Percentiles rank a stretch among this genome's conserved stretches.
phyloP scores from a whole-genome alignment of 2,329 filamentous ascomycete species.

The Talaromyces verruculosus region DNA sequence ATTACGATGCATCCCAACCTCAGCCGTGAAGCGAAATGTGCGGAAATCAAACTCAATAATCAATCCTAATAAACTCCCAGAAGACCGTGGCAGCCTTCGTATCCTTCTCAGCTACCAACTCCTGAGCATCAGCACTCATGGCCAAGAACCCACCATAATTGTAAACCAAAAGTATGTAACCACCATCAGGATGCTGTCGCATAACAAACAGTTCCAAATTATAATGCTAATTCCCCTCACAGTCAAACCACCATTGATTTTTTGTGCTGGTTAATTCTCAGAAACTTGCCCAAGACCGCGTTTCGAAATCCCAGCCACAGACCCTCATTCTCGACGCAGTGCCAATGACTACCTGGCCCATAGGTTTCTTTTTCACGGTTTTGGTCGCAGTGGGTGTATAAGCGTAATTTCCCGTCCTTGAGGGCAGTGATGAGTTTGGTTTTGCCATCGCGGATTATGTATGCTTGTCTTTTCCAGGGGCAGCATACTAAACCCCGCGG shows the following conservation, averaged over 20 bases:
- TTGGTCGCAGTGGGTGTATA: neutral
- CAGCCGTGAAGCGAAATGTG: no score
- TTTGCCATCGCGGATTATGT: neutral
- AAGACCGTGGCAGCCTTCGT: neutral
- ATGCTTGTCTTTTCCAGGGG: constrained; percentile 4
- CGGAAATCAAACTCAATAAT: neutral
- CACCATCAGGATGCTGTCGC: neutral
- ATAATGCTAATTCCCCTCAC: neutral
- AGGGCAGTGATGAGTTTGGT: neutral
- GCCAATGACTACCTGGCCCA: neutral
- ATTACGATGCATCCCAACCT: neutral
- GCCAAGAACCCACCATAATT: neutral
- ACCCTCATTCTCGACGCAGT: neutral
- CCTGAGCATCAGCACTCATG: neutral
- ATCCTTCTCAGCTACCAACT: neutral
- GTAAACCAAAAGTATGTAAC: neutral
- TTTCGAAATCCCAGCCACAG: constrained; percentile 5
- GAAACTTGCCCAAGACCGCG: neutral
- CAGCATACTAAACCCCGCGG: neutral
- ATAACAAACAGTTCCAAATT: neutral
- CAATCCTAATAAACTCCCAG: neutral
- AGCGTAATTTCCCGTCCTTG: constrained; percentile 2
- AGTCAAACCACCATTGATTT: neutral
- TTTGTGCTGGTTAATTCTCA: constrained; percentile 9
- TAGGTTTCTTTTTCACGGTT: neutral